A percentile compares a stretch with the other conserved stretches of the same genome.
These are phyloP conservation scores for Coemansia sp. DNA, from an alignment of 192 early-diverging fungal genomes.

Conservation along the genomic window DNA sequence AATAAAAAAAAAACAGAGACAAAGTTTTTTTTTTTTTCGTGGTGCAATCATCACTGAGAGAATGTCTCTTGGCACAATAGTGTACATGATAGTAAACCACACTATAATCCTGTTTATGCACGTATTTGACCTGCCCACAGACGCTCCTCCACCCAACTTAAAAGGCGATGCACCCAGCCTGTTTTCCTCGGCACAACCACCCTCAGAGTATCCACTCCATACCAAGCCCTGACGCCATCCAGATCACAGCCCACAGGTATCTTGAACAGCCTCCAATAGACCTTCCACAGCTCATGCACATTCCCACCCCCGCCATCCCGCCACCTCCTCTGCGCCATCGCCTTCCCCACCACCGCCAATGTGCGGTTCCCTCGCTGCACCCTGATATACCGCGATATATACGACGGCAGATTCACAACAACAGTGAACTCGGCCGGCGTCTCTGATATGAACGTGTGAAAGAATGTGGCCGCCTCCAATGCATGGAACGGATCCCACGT, in stretches of 20 bases:
- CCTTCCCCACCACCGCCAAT: slow-evolving; percentile 37
- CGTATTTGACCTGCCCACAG: neutral
- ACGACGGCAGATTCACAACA: slow-evolving; percentile 17
- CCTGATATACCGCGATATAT: slow-evolving; percentile 35
- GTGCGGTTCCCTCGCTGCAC: slow-evolving; percentile 21
- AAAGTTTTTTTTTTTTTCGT: no score
- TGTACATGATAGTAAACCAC: neutral
- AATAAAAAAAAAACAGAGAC: neutral
- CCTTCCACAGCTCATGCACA: slow-evolving; percentile 41
- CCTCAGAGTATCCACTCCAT: slow-evolving; percentile 16
- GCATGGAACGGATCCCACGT: slow-evolving; percentile 33
- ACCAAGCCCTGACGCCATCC: slow-evolving; percentile 12
- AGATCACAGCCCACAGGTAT: slow-evolving; percentile 26
- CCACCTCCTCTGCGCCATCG: slow-evolving; percentile 37
- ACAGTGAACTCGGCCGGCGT: slow-evolving; percentile 16
- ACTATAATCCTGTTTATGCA: neutral
- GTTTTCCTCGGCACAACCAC: slow-evolving; percentile 18
- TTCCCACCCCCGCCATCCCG: slow-evolving; percentile 4
- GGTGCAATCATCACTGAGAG: no score
- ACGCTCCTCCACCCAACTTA: slow-evolving; percentile 17
- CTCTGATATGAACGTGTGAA: slow-evolving; percentile 25
- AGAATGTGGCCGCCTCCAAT: slow-evolving; percentile 19
- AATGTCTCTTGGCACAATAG: neutral
- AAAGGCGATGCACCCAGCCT: neutral
- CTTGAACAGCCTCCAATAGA: slow-evolving; percentile 32